A percentile compares a stretch with the other conserved stretches of the same genome.
Evolutionary conservation across 2,329 filamentous ascomycete species (phyloP).

Genomic region (Polytolypa hystricis): DNA sequence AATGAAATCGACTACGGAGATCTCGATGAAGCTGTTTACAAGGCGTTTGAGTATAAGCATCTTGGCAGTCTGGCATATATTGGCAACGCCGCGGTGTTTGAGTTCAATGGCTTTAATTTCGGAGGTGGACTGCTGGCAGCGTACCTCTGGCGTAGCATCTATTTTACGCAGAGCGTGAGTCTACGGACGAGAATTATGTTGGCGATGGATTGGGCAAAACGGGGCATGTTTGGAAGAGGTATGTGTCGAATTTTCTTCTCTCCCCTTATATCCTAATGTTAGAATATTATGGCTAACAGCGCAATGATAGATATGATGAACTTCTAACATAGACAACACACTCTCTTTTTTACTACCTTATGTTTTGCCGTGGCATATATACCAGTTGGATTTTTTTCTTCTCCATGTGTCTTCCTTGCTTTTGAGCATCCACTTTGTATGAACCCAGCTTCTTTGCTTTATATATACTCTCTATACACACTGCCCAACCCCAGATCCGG

Average conservation of each 20-base stretch:
- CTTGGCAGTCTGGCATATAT: slow-evolving; percentile 88
- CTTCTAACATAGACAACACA: no score
- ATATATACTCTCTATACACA: no score
- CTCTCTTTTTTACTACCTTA: background rate
- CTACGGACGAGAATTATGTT: slow-evolving; percentile 76
- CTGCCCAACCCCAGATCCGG: no score
- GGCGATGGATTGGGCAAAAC: slow-evolving; percentile 98
- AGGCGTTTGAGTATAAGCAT: slow-evolving; percentile 87
- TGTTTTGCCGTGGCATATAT: background rate
- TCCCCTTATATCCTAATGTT: background rate
- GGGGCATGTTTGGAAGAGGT: slow-evolving; percentile 92
- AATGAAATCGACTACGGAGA: slow-evolving; percentile 85
- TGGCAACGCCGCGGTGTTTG: slow-evolving; percentile 92
- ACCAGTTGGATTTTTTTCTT: background rate
- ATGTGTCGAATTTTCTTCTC: slow-evolving; percentile 15
- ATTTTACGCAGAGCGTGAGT: slow-evolving; percentile 96
- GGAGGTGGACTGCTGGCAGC: slow-evolving; percentile 82
- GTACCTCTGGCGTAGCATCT: slow-evolving; percentile 91
- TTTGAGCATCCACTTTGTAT: background rate
- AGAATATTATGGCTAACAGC: slow-evolving; percentile 1
- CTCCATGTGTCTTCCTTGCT: background rate
- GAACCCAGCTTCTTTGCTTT: background rate
- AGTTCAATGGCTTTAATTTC: slow-evolving; percentile 67
- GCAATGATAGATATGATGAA: slow-evolving; percentile 40
- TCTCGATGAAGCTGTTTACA: slow-evolving; percentile 83